Percentiles rank a stretch among this genome's conserved stretches.
Evolutionary conservation across 2,329 filamentous ascomycete species (phyloP).

Genomic region (Pyrenochaeta sp.): DNA sequence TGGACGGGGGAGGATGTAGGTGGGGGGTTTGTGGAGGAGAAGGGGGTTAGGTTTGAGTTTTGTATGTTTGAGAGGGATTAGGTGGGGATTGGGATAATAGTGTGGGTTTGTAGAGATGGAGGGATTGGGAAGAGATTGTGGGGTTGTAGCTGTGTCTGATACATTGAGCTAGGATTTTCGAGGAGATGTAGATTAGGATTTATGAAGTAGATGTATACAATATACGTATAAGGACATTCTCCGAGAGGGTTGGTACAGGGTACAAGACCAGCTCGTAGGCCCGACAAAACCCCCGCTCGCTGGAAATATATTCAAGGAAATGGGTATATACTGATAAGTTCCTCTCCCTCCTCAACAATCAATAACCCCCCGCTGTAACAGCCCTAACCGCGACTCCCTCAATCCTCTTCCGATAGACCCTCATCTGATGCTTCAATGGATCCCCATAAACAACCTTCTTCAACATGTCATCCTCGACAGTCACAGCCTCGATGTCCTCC

Average conservation of each 20-base stretch:
- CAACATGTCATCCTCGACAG: conserved; percentile 73
- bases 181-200: no score
- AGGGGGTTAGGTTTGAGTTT: conserved; percentile 72
- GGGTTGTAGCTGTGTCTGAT: no score
- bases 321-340: no score
- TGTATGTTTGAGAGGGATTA: conserved; percentile 69
- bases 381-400: conserved; percentile 75
- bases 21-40: conserved; percentile 68
- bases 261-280: background rate
- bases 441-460: conserved; percentile 81
- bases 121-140: background rate
- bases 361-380: conserved; percentile 59
- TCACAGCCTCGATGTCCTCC: conserved; percentile 70
- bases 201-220: no score
- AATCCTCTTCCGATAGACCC: conserved; percentile 75
- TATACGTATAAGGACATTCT: no score
- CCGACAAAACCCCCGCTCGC: background rate
- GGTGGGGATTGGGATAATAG: background rate
- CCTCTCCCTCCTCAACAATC: background rate
- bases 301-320: no score
- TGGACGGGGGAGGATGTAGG: conserved; percentile 73
- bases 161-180: no score
- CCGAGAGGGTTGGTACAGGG: no score
- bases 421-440: conserved; percentile 82
- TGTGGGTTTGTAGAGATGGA: background rate